Evolutionary conservation across 371 early-diverging fungal genomes (phyloP).

Genomic region (Conidiobolus incongruus): DNA sequence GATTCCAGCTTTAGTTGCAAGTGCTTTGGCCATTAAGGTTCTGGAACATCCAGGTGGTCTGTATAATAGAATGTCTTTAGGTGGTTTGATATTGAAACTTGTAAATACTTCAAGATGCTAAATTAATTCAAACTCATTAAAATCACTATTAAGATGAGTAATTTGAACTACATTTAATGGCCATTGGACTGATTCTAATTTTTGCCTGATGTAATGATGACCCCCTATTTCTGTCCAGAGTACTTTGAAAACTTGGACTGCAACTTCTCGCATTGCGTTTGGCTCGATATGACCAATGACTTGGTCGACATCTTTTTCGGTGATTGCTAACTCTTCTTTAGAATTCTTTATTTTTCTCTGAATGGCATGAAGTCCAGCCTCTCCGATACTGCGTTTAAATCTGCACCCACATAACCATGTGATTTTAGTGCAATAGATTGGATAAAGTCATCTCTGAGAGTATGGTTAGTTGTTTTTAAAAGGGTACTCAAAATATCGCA

Average conservation of each 20-base stretch:
- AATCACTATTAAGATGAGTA: too few species aligned
- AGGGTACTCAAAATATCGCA: constrained; percentile 52
- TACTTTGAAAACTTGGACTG: constrained; percentile 84
- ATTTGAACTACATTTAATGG: too few species aligned
- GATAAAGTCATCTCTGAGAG: constrained; percentile 27
- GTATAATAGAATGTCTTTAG: constrained; percentile 89
- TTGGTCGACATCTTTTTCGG: constrained; percentile 18
- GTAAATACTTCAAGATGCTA: constrained; percentile 78
- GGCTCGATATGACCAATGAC: constrained; percentile 55
- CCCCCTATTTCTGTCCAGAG: constrained; percentile 97
- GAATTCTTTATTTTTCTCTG: constrained; percentile 17
- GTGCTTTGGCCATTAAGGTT: too few species aligned
- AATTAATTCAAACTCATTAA: too few species aligned
- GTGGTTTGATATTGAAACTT: constrained; percentile 74
- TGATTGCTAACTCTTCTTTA: constrained; percentile 10
- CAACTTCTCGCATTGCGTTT: constrained; percentile 85
- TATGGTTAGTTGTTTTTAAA: constrained; percentile 41
- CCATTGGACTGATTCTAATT: constrained; percentile 97
- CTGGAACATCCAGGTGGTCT: constrained; percentile 98
- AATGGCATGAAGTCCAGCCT: constrained; percentile 73
- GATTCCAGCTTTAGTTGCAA: constrained; percentile 90
- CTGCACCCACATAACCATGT: constrained; percentile 98
- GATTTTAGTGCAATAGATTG: constrained; percentile 30
- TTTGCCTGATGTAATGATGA: constrained; percentile 77
- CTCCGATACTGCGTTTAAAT: constrained; percentile 68